Conservation (phyloP, 257 asterid species). For the Lavandula angustifolia region DNA sequence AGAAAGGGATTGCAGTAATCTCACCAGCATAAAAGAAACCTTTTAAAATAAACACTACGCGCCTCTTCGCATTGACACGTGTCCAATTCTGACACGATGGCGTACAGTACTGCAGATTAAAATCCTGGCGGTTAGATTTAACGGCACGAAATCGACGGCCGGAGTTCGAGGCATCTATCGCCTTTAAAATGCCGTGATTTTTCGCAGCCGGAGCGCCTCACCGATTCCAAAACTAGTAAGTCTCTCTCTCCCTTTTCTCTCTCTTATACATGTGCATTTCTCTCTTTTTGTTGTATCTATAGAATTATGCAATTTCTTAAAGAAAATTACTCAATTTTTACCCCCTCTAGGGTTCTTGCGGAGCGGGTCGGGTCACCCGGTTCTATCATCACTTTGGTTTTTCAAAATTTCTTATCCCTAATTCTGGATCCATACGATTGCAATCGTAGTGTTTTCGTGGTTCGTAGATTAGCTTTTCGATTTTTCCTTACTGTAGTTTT, state of each 20-base stretch:
- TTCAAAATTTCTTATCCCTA: background rate
- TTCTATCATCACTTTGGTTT: conserved; percentile 14
- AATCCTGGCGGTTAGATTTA: conserved; percentile 37
- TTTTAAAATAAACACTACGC: background rate
- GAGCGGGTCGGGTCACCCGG: conserved; percentile 36
- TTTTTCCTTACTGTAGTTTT: conserved; percentile 11
- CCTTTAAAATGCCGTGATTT: conserved; percentile 39
- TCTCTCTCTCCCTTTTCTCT: conserved; percentile 24
- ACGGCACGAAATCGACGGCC: conserved; percentile 40
- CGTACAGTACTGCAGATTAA: conserved; percentile 11
- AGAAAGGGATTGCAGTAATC: too few relatives aligned
- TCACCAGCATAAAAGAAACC: too few relatives aligned
- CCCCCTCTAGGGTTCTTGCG: conserved; percentile 39
- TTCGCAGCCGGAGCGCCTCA: conserved; percentile 38
- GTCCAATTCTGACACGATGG: conserved; percentile 1
- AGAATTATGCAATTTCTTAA: conserved; percentile 19
- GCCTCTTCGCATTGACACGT: conserved; percentile 10
- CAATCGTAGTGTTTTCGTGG: conserved; percentile 20
- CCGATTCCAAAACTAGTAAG: conserved; percentile 48
- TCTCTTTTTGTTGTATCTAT: conserved; percentile 18
- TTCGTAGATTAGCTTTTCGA: conserved; percentile 36
- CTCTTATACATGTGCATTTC: conserved; percentile 15
- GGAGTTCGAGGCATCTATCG: conserved; percentile 23
- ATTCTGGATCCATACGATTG: conserved; percentile 36
- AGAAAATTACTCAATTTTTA: conserved; percentile 11